Conservation (phyloP, 2,329 filamentous ascomycete species). For the Colletotrichum kahawae region DNA sequence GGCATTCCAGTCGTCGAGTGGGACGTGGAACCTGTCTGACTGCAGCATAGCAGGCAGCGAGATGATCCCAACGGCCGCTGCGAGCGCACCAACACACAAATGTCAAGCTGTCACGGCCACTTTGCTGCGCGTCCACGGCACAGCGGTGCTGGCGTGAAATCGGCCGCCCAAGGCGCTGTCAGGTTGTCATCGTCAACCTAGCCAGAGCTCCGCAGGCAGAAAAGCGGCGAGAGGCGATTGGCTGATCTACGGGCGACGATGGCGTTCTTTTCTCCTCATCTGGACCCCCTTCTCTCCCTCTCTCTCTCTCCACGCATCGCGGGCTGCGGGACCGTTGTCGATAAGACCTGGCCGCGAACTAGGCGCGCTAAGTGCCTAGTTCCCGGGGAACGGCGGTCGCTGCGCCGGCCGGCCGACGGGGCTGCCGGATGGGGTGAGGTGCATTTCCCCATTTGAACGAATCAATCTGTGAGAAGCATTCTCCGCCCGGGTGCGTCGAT, state of each 20-base stretch:
- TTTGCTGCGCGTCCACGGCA: neutral
- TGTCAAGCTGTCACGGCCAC: neutral
- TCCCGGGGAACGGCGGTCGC: constrained; percentile 10
- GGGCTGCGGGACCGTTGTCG: neutral
- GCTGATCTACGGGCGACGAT: neutral
- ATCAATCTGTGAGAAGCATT: neutral
- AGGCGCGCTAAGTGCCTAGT: neutral
- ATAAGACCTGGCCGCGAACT: neutral
- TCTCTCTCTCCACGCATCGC: neutral
- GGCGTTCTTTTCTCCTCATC: constrained; percentile 10
- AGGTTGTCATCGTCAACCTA: neutral
- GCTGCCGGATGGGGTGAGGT: neutral
- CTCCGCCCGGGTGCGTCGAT: neutral
- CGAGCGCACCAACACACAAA: neutral
- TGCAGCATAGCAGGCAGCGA: neutral
- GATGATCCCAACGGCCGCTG: neutral
- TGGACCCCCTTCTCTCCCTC: neutral
- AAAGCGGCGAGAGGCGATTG: neutral
- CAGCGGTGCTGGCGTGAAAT: neutral
- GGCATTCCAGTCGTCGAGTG: neutral
- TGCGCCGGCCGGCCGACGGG: neutral
- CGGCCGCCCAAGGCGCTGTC: neutral
- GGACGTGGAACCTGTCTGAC: neutral
- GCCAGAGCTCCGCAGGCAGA: neutral
- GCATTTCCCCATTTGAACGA: neutral